Percentiles rank a stretch among this genome's conserved stretches.
These are phyloP conservation scores for Starmerella vitae DNA, from an alignment of 805 yeast genomes.

Conservation along the genomic window DNA sequence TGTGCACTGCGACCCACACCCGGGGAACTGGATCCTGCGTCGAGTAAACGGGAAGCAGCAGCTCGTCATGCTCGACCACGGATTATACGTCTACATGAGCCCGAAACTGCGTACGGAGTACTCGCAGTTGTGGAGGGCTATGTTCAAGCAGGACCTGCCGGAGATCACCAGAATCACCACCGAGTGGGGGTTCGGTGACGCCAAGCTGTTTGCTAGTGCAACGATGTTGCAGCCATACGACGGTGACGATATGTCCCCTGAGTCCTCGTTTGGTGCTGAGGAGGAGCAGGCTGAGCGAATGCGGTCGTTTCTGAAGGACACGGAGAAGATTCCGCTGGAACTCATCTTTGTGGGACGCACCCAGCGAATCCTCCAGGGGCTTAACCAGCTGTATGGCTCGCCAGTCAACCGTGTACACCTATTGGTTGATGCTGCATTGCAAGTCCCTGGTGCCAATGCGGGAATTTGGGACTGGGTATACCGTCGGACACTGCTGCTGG, in stretches of 20 bases:
- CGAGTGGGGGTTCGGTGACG: constrained; percentile 57
- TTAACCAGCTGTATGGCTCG: constrained; percentile 51
- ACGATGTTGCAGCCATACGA: constrained; percentile 38
- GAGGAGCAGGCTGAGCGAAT: constrained; percentile 36
- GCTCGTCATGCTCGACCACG: constrained; percentile 62
- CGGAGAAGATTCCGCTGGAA: constrained; percentile 52
- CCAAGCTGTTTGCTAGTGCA: constrained; percentile 48
- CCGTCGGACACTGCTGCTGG: constrained; percentile 11
- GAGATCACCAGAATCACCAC: constrained; percentile 38
- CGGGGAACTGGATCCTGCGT: constrained; percentile 59
- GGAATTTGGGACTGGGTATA: constrained; percentile 9
- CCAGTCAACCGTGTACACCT: constrained; percentile 62
- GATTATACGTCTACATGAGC: constrained; percentile 46
- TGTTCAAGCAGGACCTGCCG: constrained; percentile 39
- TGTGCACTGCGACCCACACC: constrained; percentile 69
- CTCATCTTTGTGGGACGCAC: constrained; percentile 53
- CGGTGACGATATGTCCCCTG: constrained; percentile 11
- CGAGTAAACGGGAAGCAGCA: constrained; percentile 25
- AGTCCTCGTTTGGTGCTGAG: constrained; percentile 30
- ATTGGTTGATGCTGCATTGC: constrained; percentile 43
- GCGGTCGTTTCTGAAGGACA: constrained; percentile 44
- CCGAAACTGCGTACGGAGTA: constrained; percentile 43
- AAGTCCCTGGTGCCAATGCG: constrained; percentile 5
- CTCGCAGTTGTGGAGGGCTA: constrained; percentile 47
- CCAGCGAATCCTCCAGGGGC: constrained; percentile 60